phyloP scores from a whole-genome alignment of 495 filamentous ascomycete genomes.

The Penicillium chermesinum region DNA sequence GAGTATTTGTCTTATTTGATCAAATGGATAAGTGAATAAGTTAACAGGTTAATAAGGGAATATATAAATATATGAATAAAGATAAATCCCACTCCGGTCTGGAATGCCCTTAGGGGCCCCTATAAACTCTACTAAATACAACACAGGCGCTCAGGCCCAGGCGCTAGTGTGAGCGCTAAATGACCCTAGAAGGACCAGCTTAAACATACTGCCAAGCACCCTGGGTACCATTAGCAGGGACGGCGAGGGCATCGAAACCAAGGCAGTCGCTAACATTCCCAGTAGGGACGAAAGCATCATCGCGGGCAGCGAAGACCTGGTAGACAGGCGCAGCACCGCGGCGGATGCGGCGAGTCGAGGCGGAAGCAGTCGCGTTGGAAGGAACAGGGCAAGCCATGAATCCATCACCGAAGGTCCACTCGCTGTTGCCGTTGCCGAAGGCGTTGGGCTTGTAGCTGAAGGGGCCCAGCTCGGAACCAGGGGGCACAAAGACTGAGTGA shows the following conservation, averaged over 20 bases:
- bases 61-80: too few relatives aligned
- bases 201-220: conserved; percentile 35
- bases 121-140: too few relatives aligned
- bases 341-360: conserved; percentile 7
- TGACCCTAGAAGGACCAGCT: neutral
- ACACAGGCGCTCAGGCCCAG: too few relatives aligned
- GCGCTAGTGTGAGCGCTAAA: too few relatives aligned
- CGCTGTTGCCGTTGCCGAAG: conserved; percentile 16
- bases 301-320: conserved; percentile 33
- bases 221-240: conserved; percentile 8
- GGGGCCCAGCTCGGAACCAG: conserved; percentile 39
- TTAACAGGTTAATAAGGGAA: too few relatives aligned
- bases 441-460: conserved; percentile 32
- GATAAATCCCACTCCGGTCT: too few relatives aligned
- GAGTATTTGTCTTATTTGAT: too few relatives aligned
- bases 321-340: conserved; percentile 14
- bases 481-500: conserved; percentile 50
- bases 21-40: too few relatives aligned
- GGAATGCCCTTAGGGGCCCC: too few relatives aligned
- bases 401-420: conserved; percentile 24
- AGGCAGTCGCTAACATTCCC: conserved; percentile 30
- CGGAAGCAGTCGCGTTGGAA: conserved; percentile 4
- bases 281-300: conserved; percentile 31
- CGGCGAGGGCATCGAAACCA: conserved; percentile 27
- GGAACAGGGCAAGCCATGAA: conserved; percentile 33